Evolutionary conservation across 768 basidiomycete genomes (phyloP), one percentile per base, ranked within the genome.

Genomic region (Tulasnella sp.): DNA sequence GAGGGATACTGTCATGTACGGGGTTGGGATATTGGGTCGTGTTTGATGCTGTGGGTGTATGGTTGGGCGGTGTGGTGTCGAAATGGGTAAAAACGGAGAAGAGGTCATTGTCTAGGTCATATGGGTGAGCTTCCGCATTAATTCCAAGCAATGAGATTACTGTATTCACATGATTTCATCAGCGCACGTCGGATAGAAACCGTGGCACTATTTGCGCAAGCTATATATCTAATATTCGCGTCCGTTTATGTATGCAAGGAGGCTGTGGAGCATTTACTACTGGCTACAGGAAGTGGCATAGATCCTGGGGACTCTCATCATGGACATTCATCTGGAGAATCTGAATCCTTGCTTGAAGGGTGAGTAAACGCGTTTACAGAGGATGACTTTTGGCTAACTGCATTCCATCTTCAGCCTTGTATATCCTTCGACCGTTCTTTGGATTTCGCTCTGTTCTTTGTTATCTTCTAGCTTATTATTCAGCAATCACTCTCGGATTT

Each of bases 231-330:
- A 50, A 79, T 93, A 70, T 99, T 98, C 62, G 78, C 90, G 0
- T 79, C 88, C 0, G 83, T 96, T 2, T 99, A 98, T 67, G 83
- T 98, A 15, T 91, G 89, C 60, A 98, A 99, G 62, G 95, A 99
- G 71, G 85, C 91, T 0, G 72, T 98, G 3, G 93, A 99, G 66
- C 91, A 93, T 66, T 65, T 95, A 34, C 63, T 99, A 13, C 70
- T 96, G 37, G 79, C 79, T 41, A 74, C 76, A 5, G 58, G 57
- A 10, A n/a, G n/a, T n/a, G 83, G 77, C 15, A 64, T 64, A 9
- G 63, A 60, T 32, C 27, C 41, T 28, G 39, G 40, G 5, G 50
- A 52, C 44, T 25, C 37, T 24, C 65, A 66, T 57, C 83, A 85
- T 58, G 81, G 82, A 60, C 72, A 73, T 7, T 74, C 77, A 33